phyloP scores from a whole-genome alignment of 2,329 filamentous ascomycete species.

The Westerdykella sp. region DNA sequence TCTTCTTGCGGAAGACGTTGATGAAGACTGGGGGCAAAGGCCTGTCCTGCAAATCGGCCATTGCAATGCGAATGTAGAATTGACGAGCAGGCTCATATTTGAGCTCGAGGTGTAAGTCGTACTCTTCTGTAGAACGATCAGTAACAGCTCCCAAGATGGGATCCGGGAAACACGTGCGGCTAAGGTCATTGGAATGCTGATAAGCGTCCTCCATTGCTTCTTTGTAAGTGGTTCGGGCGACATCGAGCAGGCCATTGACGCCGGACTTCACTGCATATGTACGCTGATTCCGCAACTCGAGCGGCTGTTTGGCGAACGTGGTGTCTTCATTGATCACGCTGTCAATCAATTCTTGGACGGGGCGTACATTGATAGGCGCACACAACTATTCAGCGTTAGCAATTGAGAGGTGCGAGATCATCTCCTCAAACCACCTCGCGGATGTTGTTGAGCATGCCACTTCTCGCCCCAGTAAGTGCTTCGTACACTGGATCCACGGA shows the following conservation, averaged over 20 bases:
- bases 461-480: constrained; percentile 59
- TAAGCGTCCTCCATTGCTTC: constrained; percentile 76
- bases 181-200: constrained; percentile 62
- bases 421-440: constrained; percentile 48
- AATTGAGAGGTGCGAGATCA: constrained; percentile 1
- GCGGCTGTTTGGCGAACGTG: constrained; percentile 66
- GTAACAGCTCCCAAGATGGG: not conserved
- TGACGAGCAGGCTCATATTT: constrained; percentile 72
- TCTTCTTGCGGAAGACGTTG: constrained; percentile 67
- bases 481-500: constrained; percentile 62
- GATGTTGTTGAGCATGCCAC: constrained; percentile 60
- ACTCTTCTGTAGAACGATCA: constrained; percentile 33
- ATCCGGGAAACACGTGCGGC: constrained; percentile 43
- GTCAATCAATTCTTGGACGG: constrained; percentile 60
- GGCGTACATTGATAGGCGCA: constrained; percentile 53
- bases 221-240: constrained; percentile 82
- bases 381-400: constrained; percentile 49
- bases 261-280: constrained; percentile 86
- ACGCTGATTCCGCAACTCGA: constrained; percentile 84
- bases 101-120: constrained; percentile 57
- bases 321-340: constrained; percentile 74
- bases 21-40: constrained; percentile 64
- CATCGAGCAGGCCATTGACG: constrained; percentile 78
- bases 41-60: constrained; percentile 56
- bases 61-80: constrained; percentile 68